Conservation (phyloP, 2,329 filamentous ascomycete genomes). For the Sclerotinia sclerotiorum region DNA sequence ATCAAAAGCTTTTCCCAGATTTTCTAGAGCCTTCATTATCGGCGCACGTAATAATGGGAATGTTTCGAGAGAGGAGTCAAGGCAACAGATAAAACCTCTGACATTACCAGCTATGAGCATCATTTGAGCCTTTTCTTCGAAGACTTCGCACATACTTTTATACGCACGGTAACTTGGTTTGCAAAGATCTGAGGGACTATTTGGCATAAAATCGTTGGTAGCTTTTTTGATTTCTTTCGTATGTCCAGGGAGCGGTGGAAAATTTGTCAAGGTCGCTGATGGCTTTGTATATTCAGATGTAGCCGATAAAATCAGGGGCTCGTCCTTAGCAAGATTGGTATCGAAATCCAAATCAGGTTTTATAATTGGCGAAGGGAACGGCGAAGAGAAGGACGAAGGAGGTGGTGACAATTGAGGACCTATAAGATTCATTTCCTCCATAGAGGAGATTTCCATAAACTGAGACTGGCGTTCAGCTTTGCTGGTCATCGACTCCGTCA, state of each 20-base stretch:
- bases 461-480: not conserved
- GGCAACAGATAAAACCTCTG: not conserved
- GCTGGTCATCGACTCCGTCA: not conserved
- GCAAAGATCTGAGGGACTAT: no score
- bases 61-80: not conserved
- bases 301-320: no score
- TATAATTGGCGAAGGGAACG: not conserved
- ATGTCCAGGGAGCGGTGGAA: no score
- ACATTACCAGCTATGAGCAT: not conserved
- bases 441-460: not conserved
- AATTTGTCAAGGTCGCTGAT: not conserved
- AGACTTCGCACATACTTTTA: not conserved
- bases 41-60: not conserved
- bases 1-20: not conserved
- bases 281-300: not conserved
- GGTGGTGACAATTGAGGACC: not conserved
- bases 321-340: no score
- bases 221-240: no score
- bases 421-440: not conserved
- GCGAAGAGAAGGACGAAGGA: not conserved
- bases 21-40: not conserved
- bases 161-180: no score
- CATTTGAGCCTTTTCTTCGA: not conserved
- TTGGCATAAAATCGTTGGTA: no score
- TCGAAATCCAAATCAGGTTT: no score